Base-by-base conservation (phyloP, 148 eudicot species). In the Salicornia ramosissima region DNA sequence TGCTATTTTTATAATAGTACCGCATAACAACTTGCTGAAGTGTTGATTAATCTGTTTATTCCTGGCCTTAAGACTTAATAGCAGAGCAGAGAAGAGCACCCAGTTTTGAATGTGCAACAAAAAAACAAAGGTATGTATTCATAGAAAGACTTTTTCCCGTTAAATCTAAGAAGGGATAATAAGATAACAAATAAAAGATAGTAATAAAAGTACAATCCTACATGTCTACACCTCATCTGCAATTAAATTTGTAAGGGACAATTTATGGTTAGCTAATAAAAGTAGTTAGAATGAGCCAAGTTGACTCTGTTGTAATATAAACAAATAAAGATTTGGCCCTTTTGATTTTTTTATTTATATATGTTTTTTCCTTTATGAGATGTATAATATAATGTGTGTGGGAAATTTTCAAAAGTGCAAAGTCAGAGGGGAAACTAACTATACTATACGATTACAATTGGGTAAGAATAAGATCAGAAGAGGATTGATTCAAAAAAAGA, bases 201-300 rank as follows among this genome's bases (percentile, higher is more conserved):
- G 24, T 61, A 57, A 3, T 43, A 60, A 8, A 62, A 62, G n/a
- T 61, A 75, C 79, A 45, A 39, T 76, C 74, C 25, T 53, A 70
- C 74, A 64, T 71, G 71, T 59, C 40, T 33, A 55, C 79, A 70
- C 75, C 45, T 76, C 79, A 70, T 64, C 26, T 57, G 7, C 42
- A 13, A 62, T 29, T 54, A 18, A 10, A n/a, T 34, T 60, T 71
- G 29, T n/a, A 49, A 26, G 22, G 40, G 42, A 25, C 49, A 33
- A 19, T 24, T 33, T 40, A 10, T 54, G 15, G 40, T 31, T 4
- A 25, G 58, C 25, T 70, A 54, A 21, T 71, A 55, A 18, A 55
- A 53, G 15, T 55, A 22, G 11, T 56, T 62, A 22, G 30, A 50
- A 56, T 22, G 46, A 76, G 52, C 65, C 71, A 76, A 65, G 19